A percentile compares a stretch with the other conserved stretches of the same genome.
phyloP scores from a whole-genome alignment of 2,329 filamentous ascomycete genomes.

The Nemania serpens region DNA sequence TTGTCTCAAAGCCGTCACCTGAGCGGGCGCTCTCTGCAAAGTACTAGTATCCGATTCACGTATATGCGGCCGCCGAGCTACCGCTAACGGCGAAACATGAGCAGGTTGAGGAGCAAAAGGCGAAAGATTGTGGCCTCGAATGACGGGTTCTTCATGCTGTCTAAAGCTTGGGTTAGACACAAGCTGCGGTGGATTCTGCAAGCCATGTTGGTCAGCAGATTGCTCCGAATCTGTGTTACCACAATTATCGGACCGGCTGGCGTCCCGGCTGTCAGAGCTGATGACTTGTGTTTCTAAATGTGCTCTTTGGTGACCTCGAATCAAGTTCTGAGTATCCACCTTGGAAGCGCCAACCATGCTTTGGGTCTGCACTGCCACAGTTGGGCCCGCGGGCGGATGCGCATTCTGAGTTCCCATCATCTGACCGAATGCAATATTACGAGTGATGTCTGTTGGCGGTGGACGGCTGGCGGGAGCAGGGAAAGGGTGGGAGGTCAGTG shows the following conservation, averaged over 20 bases:
- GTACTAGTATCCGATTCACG: conserved; percentile 40
- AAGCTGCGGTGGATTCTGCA: conserved; percentile 43
- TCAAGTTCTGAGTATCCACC: not conserved
- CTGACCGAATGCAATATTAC: conserved; percentile 23
- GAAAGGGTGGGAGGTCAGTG: conserved; percentile 24
- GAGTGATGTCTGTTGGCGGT: conserved; percentile 16
- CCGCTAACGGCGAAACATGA: conserved; percentile 65
- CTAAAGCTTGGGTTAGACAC: conserved; percentile 47
- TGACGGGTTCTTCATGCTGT: conserved; percentile 61
- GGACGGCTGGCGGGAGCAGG: conserved; percentile 16
- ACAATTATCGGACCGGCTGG: conserved; percentile 50
- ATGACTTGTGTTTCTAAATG: conserved; percentile 38
- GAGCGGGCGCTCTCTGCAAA: conserved; percentile 53
- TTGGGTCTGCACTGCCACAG: conserved; percentile 23
- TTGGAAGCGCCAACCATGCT: conserved; percentile 17
- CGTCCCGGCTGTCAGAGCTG: conserved; percentile 48
- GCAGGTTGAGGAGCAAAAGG: conserved; percentile 77
- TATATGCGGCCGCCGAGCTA: conserved; percentile 45
- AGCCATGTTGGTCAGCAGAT: conserved; percentile 42
- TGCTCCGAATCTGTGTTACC: conserved; percentile 45
- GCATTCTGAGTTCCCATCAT: conserved; percentile 29
- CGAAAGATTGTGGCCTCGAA: conserved; percentile 74
- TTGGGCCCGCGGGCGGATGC: conserved; percentile 19
- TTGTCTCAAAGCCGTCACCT: conserved; percentile 61
- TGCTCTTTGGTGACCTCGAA: conserved; percentile 22